These are phyloP conservation scores for Cyberlindnera mississippiensis DNA, from an alignment of 805 yeast species.

Conservation along the genomic window DNA sequence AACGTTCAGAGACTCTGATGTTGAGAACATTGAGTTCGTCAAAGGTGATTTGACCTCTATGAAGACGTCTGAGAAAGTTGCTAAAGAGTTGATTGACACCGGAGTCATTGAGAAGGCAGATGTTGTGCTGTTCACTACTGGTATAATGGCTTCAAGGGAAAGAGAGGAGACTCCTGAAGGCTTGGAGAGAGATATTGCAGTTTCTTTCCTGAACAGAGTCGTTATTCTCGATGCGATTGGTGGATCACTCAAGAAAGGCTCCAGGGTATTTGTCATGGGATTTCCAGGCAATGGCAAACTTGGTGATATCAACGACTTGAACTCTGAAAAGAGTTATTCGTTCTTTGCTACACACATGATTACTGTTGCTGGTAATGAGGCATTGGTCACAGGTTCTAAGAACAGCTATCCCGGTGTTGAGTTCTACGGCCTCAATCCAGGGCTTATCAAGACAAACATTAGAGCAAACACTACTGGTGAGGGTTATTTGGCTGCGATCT, in stretches of 20 bases:
- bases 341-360: constrained; percentile 32
- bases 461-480: constrained; percentile 33
- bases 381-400: constrained; percentile 29
- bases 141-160: constrained; percentile 33
- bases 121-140: constrained; percentile 35
- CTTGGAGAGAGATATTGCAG: constrained; percentile 36
- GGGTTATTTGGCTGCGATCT: constrained; percentile 22
- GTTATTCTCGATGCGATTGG: constrained; percentile 29
- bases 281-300: constrained; percentile 34
- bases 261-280: constrained; percentile 36
- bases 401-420: constrained; percentile 22
- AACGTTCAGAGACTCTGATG: constrained; percentile 30
- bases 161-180: constrained; percentile 36
- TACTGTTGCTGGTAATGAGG: constrained; percentile 42
- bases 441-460: constrained; percentile 34
- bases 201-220: constrained; percentile 35
- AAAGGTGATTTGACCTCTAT: constrained; percentile 34
- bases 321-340: constrained; percentile 31
- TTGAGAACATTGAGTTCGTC: constrained; percentile 28
- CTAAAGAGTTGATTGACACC: constrained; percentile 14
- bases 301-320: constrained; percentile 35
- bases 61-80: constrained; percentile 24
- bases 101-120: constrained; percentile 23
- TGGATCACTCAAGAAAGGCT: constrained; percentile 20
- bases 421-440: constrained; percentile 39